Percentiles rank a stretch among this genome's conserved stretches.
These are phyloP conservation scores for Astrocystis sublimbata DNA, from an alignment of 495 filamentous ascomycete genomes.

Conservation along the genomic window DNA sequence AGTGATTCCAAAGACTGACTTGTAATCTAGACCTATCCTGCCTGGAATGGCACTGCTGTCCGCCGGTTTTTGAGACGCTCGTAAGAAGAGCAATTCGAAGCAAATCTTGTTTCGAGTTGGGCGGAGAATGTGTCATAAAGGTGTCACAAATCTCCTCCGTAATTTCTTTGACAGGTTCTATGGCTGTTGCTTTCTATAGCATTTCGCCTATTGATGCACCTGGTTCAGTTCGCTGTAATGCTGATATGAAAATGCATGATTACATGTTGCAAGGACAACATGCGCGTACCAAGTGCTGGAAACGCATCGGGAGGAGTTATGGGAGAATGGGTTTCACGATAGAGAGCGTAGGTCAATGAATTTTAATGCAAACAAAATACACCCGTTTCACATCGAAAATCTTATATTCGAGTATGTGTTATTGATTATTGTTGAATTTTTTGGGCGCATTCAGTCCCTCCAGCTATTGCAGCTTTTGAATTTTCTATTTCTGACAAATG, in stretches of 20 bases:
- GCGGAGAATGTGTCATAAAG: neutral
- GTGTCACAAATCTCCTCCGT: no score
- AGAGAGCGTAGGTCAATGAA: neutral
- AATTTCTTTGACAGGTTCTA: neutral
- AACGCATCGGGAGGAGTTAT: constrained; percentile 20
- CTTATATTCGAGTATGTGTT: no score
- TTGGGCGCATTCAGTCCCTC: no score
- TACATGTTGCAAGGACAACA: constrained; percentile 9
- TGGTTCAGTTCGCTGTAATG: constrained; percentile 21
- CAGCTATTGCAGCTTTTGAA: neutral
- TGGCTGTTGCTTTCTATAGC: neutral
- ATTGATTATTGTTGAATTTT: no score
- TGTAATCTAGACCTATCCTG: constrained; percentile 28
- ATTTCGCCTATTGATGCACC: neutral
- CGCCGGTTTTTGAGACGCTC: constrained; percentile 22
- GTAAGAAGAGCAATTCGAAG: neutral
- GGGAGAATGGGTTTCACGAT: neutral
- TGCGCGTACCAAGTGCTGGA: constrained; percentile 34
- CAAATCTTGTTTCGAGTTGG: neutral
- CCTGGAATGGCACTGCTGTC: constrained; percentile 39
- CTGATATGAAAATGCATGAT: constrained; percentile 19
- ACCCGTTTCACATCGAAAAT: no score
- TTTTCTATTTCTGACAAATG: neutral
- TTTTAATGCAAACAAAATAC: neutral
- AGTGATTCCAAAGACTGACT: neutral